Base-by-base conservation (phyloP, 352 stramenopile species). In the Phytophthora hibernalis region DNA sequence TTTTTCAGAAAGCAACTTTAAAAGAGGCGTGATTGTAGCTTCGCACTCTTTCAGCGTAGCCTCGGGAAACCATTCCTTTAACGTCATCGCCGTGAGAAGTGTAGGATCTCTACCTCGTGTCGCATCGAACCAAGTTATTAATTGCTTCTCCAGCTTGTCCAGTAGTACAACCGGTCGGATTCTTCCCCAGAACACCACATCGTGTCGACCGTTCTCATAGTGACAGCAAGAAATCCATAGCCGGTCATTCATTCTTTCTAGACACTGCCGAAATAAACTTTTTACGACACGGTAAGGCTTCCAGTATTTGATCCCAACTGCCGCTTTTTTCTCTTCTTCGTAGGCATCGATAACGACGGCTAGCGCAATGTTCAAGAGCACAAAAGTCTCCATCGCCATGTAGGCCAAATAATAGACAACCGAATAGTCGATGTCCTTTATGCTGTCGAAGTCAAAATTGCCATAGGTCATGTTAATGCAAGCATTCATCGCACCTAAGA, bases 341-440 rank as follows among this genome's bases (percentile, higher is more conserved):
- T 88, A 92, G 11, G 81, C 72, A 28, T 89, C 79, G 13, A 92
- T 66, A 0, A 92, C 79, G 44, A 92, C 89, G n/a, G 81, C 83
- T 8, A 92, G 74, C 65, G 89, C 83, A 61, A 92, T 90, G 50
- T 88, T 92, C 59, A 92, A 70, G 24, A 92, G 68, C 24, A 90
- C 70, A 45, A 92, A n/a, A 82, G 72, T 83, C 62, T 87, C 76
- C 28, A 89, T 68, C 15, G 88, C 50, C 75, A 92, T 87, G 61
- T 87, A 87, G 9, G 50, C 40, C 83, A 80, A 90, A 58, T 92
- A 92, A 67, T 80, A 92, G 12, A 86, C 50, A 50, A 87, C 77
- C 0, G 77, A 76, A 18, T 72, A 68, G 53, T 87, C 59, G 11
- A 87, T 52, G 52, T 80, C 57, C 52, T 80, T 67, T 43, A 90